Conservation (phyloP, 192 early-diverging fungal species). For the Coemansia javaensis region DNA sequence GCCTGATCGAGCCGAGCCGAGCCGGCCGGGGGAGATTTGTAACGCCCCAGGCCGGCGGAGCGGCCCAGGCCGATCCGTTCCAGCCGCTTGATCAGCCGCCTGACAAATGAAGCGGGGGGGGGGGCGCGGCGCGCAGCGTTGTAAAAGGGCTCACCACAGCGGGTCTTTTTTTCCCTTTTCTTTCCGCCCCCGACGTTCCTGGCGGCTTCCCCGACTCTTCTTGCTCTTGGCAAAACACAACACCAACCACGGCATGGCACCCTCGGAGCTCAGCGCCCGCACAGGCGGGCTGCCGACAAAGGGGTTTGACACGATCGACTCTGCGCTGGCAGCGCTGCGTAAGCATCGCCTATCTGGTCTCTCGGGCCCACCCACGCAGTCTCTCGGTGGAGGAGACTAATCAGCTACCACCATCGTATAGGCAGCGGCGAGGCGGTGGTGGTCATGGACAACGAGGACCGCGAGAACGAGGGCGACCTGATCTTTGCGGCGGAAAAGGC, state of each 20-base stretch:
- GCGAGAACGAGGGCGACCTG: constrained; percentile 99
- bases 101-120: no score
- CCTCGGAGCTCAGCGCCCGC: constrained; percentile 1
- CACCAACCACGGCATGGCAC: constrained; percentile 5
- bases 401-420: constrained; percentile 2
- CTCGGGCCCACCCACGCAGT: background rate
- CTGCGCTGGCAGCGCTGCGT: constrained; percentile 41
- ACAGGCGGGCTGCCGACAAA: background rate
- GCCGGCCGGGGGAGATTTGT: no score
- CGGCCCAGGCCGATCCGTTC: no score
- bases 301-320: constrained; percentile 30
- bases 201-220: background rate
- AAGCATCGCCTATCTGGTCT: constrained; percentile 13
- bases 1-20: no score
- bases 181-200: background rate
- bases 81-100: no score
- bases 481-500: constrained; percentile 95
- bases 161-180: no score
- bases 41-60: no score
- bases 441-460: constrained; percentile 95
- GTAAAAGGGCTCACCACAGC: background rate
- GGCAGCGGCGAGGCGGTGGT: constrained; percentile 82
- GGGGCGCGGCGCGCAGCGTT: background rate
- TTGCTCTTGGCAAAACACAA: background rate
- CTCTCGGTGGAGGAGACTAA: background rate